phyloP scores from a whole-genome alignment of 2,329 filamentous ascomycete genomes.

The Shiraia sp. region DNA sequence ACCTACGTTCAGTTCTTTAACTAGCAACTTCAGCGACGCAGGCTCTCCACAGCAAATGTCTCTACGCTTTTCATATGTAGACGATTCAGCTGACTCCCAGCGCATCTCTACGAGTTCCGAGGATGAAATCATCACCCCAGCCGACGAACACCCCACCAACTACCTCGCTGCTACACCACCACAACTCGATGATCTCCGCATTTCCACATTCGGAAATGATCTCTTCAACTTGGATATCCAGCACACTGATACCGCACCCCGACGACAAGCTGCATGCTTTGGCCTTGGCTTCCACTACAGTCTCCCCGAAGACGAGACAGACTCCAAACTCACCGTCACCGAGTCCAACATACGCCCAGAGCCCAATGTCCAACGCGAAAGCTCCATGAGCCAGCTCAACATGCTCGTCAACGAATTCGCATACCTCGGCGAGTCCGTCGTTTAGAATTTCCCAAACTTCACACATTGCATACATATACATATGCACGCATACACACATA shows the following conservation, averaged over 20 bases:
- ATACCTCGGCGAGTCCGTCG: conserved; percentile 37
- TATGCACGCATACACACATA: too few species aligned
- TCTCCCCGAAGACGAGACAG: conserved; percentile 32
- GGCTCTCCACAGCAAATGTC: conserved; percentile 26
- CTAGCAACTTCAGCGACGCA: conserved; percentile 33
- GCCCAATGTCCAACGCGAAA: conserved; percentile 21
- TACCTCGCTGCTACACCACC: conserved; percentile 24
- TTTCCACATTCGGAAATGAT: conserved; percentile 34
- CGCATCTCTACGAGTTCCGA: conserved; percentile 8
- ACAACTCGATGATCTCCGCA: conserved; percentile 26
- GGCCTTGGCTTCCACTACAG: conserved; percentile 41
- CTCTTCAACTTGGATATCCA: conserved; percentile 34
- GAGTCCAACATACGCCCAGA: conserved; percentile 13
- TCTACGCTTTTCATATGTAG: conserved; percentile 22
- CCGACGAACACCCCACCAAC: conserved; percentile 6
- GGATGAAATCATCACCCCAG: conserved; percentile 8
- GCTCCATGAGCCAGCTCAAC: conserved; percentile 27
- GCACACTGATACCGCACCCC: conserved; percentile 23
- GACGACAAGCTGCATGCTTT: conserved; percentile 37
- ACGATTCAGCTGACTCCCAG: conserved; percentile 7
- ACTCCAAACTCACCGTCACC: conserved; percentile 33
- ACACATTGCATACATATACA: background rate
- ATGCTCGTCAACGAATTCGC: conserved; percentile 39
- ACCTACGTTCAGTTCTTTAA: conserved; percentile 38
- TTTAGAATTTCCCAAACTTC: conserved; percentile 17